A percentile compares a stretch with the other conserved stretches of the same genome.
Conservation (phyloP, 441 rosid genomes). For the Aquilaria agallochum region DNA sequence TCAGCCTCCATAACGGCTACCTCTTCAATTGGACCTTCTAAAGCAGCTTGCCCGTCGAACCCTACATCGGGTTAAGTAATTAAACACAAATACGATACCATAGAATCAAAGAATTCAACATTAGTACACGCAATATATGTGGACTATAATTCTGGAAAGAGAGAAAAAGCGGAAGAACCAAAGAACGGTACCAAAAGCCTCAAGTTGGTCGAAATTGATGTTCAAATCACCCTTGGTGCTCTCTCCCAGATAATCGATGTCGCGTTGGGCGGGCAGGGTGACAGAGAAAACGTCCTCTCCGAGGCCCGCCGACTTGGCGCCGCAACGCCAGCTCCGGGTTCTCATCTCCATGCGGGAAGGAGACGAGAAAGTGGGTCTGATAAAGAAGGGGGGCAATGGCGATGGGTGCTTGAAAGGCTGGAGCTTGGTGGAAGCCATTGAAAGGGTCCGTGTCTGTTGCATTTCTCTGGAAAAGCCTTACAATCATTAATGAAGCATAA, state of each 20-base stretch:
- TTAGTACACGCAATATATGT: background rate
- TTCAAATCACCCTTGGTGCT: constrained; percentile 96
- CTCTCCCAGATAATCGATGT: constrained; percentile 92
- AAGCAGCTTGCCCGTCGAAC: constrained; percentile 47
- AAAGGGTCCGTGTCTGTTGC: background rate
- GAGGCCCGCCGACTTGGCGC: constrained; percentile 18
- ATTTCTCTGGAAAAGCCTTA: no score
- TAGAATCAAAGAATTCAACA: background rate
- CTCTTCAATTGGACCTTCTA: constrained; percentile 94
- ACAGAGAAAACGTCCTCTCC: constrained; percentile 68
- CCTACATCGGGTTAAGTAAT: constrained; percentile 27
- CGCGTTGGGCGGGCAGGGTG: constrained; percentile 53
- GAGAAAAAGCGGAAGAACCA: background rate
- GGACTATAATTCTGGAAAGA: background rate
- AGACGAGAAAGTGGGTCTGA: constrained; percentile 4
- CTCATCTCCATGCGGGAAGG: constrained; percentile 9
- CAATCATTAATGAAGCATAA: no score
- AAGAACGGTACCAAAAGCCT: constrained; percentile 41
- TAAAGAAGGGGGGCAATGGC: background rate
- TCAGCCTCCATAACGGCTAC: constrained; percentile 74
- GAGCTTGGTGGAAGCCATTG: constrained; percentile 23
- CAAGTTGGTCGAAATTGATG: constrained; percentile 63
- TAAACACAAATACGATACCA: background rate
- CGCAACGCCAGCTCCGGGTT: constrained; percentile 28
- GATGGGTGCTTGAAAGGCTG: constrained; percentile 15